Conservation (phyloP, 2,329 filamentous ascomycete genomes). For the Botrytis fabae region DNA sequence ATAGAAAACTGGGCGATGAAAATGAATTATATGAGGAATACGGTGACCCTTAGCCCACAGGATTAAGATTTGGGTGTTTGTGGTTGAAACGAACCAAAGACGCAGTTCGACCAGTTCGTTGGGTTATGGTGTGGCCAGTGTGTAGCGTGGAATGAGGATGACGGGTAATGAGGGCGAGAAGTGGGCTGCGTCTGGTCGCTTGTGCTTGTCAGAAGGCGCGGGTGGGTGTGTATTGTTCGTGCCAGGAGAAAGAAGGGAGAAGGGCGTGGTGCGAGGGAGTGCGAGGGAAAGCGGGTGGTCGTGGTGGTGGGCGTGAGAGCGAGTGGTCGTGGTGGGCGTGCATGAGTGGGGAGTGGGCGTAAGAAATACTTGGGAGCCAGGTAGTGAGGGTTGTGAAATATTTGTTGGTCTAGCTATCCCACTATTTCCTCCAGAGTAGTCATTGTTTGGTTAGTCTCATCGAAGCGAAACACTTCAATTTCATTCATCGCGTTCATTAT, state of each 20-base stretch:
- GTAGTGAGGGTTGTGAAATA: background rate
- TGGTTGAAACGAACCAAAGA: constrained; percentile 7
- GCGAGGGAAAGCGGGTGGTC: background rate
- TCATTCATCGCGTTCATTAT: background rate
- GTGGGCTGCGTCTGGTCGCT: background rate
- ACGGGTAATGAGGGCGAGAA: background rate
- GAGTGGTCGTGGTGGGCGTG: background rate
- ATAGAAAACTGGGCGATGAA: constrained; percentile 31
- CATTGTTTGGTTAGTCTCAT: background rate
- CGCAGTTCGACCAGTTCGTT: constrained; percentile 1
- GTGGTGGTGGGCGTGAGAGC: background rate
- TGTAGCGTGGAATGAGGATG: background rate
- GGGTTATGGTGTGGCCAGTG: constrained; percentile 11
- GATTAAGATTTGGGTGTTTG: background rate
- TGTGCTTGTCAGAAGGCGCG: background rate
- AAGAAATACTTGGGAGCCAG: background rate
- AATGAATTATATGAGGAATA: constrained; percentile 35
- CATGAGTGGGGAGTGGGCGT: background rate
- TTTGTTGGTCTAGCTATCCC: background rate
- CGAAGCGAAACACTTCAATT: constrained; percentile 1
- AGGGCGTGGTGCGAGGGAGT: background rate
- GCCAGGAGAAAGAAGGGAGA: background rate
- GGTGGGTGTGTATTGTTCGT: background rate
- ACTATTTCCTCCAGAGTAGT: background rate
- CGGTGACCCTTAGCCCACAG: constrained; percentile 26